A percentile compares a stretch with the other conserved stretches of the same genome.
phyloP scores from a whole-genome alignment of 306 rosid species.

The Cucurbita maxima region DNA sequence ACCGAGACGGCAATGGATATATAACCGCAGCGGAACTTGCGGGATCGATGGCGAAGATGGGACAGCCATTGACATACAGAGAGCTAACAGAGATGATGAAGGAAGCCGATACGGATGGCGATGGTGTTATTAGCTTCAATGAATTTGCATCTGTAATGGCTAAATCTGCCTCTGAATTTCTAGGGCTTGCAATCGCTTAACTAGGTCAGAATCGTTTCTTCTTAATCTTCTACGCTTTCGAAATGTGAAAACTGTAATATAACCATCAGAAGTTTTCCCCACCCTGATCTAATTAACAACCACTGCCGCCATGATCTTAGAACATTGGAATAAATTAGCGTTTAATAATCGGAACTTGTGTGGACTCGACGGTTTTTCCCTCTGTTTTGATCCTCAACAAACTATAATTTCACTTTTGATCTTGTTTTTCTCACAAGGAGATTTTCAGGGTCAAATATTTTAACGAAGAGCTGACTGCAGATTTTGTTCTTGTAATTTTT shows the following conservation, averaged over 20 bases:
- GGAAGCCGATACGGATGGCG: conserved; percentile 70
- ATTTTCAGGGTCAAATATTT: not conserved
- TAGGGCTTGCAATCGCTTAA: conserved; percentile 30
- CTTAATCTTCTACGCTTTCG: too few species aligned
- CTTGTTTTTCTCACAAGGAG: not conserved
- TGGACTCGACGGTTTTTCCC: too few species aligned
- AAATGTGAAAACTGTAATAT: not conserved
- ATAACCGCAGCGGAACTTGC: conserved; percentile 71
- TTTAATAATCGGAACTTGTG: not conserved
- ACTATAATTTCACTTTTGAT: not conserved
- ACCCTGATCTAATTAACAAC: not conserved
- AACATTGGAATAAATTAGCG: not conserved
- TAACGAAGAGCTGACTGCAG: not conserved
- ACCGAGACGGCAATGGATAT: conserved; percentile 62
- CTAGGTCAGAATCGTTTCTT: conserved; percentile 4
- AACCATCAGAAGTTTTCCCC: not conserved
- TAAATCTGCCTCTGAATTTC: conserved; percentile 43
- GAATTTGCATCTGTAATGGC: conserved; percentile 67
- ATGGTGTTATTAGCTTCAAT: conserved; percentile 62
- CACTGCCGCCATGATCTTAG: not conserved
- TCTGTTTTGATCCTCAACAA: not conserved
- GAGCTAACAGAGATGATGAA: conserved; percentile 76
- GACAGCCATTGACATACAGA: conserved; percentile 54
- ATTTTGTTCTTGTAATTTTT: not conserved
- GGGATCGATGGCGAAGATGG: conserved; percentile 75